Conservation (phyloP, 495 filamentous ascomycete genomes). For the Lindgomyces ingoldianus region DNA sequence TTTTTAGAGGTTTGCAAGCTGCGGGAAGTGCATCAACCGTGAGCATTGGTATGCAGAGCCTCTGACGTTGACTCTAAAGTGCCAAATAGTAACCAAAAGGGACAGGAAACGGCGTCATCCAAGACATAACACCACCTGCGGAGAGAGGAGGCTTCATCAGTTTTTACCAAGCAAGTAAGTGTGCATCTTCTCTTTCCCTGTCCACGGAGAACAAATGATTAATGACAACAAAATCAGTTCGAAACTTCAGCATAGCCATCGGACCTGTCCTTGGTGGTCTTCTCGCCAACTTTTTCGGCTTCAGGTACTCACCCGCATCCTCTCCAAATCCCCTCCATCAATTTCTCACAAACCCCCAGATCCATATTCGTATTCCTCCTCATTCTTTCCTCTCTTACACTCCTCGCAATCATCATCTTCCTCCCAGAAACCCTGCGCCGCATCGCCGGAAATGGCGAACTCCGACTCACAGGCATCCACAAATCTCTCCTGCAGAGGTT, state of each 20-base stretch:
- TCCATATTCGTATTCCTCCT: conserved; percentile 24
- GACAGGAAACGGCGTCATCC: conserved; percentile 16
- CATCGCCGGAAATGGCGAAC: conserved; percentile 26
- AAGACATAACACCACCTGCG: conserved; percentile 20
- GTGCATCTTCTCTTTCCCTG: too few species aligned
- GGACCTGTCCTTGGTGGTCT: conserved; percentile 23
- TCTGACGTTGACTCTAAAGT: neutral
- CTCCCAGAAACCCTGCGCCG: conserved; percentile 26
- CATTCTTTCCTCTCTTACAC: neutral
- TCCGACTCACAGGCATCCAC: conserved; percentile 22
- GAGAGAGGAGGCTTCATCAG: conserved; percentile 20
- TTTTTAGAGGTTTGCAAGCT: conserved; percentile 24
- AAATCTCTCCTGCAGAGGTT: conserved; percentile 4
- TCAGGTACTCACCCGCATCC: neutral
- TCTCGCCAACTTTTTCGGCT: conserved; percentile 13
- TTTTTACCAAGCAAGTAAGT: conserved; percentile 22
- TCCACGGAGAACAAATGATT: too few species aligned
- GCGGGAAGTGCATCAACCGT: conserved; percentile 22
- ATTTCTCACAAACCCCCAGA: neutral
- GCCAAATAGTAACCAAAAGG: neutral
- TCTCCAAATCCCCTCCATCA: too few species aligned
- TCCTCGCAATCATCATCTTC: conserved; percentile 16
- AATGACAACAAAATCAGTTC: too few species aligned
- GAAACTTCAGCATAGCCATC: conserved; percentile 19
- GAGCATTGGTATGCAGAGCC: conserved; percentile 44